These are phyloP conservation scores for Geotrichum siamense DNA, from an alignment of 1,139 yeast species.

Conservation along the genomic window DNA sequence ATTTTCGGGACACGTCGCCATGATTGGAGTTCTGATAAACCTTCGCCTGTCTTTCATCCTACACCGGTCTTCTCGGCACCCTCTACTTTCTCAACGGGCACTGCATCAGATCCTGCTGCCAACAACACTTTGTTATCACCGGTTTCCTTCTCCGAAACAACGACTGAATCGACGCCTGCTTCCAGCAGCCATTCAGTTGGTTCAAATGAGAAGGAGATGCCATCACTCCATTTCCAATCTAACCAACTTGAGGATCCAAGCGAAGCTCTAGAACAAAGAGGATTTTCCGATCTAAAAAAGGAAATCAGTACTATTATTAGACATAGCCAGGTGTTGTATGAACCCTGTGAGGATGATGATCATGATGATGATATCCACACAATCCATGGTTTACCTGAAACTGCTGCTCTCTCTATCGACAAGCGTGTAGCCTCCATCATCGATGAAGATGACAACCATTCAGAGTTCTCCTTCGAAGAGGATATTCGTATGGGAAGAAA, in stretches of 20 bases:
- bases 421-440: not conserved
- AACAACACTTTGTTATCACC: slow-evolving; percentile 1
- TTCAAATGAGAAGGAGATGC: not conserved
- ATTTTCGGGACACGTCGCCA: slow-evolving; percentile 33
- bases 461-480: slow-evolving; percentile 20
- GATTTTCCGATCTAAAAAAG: slow-evolving; percentile 8
- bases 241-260: not conserved
- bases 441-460: slow-evolving; percentile 14
- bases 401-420: slow-evolving; percentile 14
- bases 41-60: slow-evolving; percentile 16
- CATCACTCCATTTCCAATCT: slow-evolving; percentile 7
- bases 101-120: not conserved
- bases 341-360: slow-evolving; percentile 6
- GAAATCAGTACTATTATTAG: slow-evolving; percentile 15
- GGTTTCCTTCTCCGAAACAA: not conserved
- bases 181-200: slow-evolving; percentile 4
- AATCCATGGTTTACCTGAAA: slow-evolving; percentile 19
- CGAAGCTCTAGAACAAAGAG: not conserved
- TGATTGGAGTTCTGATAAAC: slow-evolving; percentile 29
- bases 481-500: slow-evolving; percentile 17
- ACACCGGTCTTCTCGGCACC: slow-evolving; percentile 12
- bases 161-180: slow-evolving; percentile 3
- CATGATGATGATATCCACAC: slow-evolving; percentile 12
- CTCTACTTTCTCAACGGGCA: not conserved
- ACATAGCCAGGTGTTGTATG: slow-evolving; percentile 4